Percentiles rank a stretch among this genome's conserved stretches.
Conservation (phyloP, 345 rosid species). For the Acer saccharum region DNA sequence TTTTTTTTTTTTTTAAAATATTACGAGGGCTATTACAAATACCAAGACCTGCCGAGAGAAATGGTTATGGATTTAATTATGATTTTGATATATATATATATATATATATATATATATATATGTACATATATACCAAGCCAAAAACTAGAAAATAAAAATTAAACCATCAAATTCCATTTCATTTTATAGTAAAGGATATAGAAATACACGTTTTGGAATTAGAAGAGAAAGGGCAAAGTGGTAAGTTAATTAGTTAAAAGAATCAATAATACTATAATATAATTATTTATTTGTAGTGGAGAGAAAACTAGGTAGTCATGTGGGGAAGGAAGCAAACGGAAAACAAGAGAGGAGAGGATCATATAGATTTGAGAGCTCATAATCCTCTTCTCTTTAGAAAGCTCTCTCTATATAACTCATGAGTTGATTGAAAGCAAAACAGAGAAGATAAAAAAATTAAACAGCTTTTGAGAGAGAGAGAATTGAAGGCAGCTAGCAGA, state of each 20-base stretch:
- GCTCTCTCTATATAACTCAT: conserved; percentile 3
- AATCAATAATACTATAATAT: conserved; percentile 11
- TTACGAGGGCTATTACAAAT: too few relatives aligned
- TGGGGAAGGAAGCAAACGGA: conserved; percentile 34
- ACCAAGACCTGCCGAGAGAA: too few relatives aligned
- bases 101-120: too few relatives aligned
- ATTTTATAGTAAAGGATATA: not conserved
- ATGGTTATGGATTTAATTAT: not conserved
- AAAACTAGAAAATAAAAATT: not conserved
- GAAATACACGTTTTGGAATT: not conserved
- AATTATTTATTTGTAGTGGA: conserved; percentile 24
- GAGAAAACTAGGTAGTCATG: conserved; percentile 42
- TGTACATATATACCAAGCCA: not conserved
- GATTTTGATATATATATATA: too few relatives aligned
- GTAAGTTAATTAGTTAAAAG: conserved; percentile 28
- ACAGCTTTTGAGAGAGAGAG: conserved; percentile 1
- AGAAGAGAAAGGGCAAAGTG: conserved; percentile 32
- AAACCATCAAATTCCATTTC: not conserved
- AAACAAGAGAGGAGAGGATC: conserved; percentile 17
- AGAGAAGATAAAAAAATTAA: not conserved
- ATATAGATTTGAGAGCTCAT: conserved; percentile 43
- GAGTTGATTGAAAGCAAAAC: conserved; percentile 20
- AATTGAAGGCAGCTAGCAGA: too few relatives aligned
- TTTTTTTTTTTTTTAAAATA: too few relatives aligned
- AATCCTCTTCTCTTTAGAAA: conserved; percentile 22